Conservation (phyloP, 1,284 basidiomycete genomes). For the Leccinum pallidistipes region DNA sequence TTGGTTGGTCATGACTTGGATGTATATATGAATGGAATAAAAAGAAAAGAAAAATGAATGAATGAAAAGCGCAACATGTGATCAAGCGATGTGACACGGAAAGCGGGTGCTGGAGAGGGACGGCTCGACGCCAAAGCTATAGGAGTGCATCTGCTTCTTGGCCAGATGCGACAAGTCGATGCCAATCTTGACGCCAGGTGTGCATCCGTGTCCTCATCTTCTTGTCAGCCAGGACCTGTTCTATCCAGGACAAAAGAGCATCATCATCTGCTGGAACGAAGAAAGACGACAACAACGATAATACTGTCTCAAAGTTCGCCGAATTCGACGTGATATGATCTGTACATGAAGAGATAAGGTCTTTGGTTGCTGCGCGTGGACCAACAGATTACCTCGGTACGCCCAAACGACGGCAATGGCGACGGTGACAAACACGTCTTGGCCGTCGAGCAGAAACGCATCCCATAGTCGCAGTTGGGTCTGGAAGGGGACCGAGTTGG, state of each 20-base stretch:
- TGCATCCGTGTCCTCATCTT: slow-evolving; percentile 70
- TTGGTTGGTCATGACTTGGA: slow-evolving; percentile 17
- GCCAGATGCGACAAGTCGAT: slow-evolving; percentile 61
- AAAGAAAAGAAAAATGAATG: neutral
- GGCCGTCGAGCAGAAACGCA: slow-evolving; percentile 86
- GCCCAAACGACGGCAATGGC: slow-evolving; percentile 90
- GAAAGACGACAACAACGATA: slow-evolving; percentile 87
- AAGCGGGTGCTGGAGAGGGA: neutral
- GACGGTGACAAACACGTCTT: slow-evolving; percentile 84
- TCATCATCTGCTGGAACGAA: slow-evolving; percentile 91
- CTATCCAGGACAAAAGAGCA: slow-evolving; percentile 76
- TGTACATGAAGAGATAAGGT: slow-evolving; percentile 38
- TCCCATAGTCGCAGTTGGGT: slow-evolving; percentile 96
- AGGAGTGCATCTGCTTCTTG: slow-evolving; percentile 65
- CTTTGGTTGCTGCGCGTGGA: neutral
- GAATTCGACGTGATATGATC: slow-evolving; percentile 73
- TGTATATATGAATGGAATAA: slow-evolving; percentile 33
- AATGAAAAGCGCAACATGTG: slow-evolving; percentile 2
- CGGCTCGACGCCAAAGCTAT: slow-evolving; percentile 36
- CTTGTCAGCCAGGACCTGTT: slow-evolving; percentile 67
- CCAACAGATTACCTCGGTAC: slow-evolving; percentile 62
- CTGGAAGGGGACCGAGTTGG: slow-evolving; percentile 95
- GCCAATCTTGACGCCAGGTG: slow-evolving; percentile 75
- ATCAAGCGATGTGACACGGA: slow-evolving; percentile 11
- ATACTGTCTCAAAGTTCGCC: slow-evolving; percentile 90